Evolutionary conservation across 176 grass and related monocot species (phyloP).

Genomic region (Tillandsia leiboldiana): DNA sequence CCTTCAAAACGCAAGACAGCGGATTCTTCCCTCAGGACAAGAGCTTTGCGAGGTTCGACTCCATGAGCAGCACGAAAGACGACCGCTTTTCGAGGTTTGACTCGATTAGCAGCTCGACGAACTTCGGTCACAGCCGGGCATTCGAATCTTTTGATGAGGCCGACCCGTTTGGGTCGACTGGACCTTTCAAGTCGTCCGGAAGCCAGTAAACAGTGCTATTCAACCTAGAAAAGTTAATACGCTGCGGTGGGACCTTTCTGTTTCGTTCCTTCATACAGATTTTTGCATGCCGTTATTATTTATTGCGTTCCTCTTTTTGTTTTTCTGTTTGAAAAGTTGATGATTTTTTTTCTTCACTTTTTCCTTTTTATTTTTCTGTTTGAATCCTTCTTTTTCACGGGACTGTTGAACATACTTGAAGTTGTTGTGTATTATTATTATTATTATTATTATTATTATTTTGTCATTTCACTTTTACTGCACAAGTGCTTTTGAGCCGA

Average conservation of each 20-base stretch:
- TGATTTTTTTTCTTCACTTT: too few relatives aligned
- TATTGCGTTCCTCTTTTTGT: too few relatives aligned
- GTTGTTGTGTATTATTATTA: too few relatives aligned
- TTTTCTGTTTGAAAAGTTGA: too few relatives aligned
- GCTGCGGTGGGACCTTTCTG: background rate
- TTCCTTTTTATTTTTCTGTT: too few relatives aligned
- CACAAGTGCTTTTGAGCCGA: too few relatives aligned
- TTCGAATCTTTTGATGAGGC: constrained; percentile 98
- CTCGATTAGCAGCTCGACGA: constrained; percentile 41
- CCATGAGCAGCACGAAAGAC: constrained; percentile 42
- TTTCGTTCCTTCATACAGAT: background rate
- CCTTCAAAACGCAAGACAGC: constrained; percentile 74
- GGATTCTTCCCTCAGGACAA: constrained; percentile 51
- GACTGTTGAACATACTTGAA: too few relatives aligned
- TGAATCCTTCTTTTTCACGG: too few relatives aligned
- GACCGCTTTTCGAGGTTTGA: constrained; percentile 49
- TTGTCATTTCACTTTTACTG: too few relatives aligned
- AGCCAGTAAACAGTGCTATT: constrained; percentile 34
- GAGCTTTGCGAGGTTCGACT: constrained; percentile 69
- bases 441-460: too few relatives aligned
- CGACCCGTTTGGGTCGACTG: constrained; percentile 82
- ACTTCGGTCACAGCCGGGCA: constrained; percentile 40
- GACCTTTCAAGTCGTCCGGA: constrained; percentile 81
- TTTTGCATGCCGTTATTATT: background rate
- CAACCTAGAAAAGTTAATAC: background rate